Evolutionary conservation across 2,329 filamentous ascomycete genomes (phyloP).

Genomic region (Grosmannia serpens): DNA sequence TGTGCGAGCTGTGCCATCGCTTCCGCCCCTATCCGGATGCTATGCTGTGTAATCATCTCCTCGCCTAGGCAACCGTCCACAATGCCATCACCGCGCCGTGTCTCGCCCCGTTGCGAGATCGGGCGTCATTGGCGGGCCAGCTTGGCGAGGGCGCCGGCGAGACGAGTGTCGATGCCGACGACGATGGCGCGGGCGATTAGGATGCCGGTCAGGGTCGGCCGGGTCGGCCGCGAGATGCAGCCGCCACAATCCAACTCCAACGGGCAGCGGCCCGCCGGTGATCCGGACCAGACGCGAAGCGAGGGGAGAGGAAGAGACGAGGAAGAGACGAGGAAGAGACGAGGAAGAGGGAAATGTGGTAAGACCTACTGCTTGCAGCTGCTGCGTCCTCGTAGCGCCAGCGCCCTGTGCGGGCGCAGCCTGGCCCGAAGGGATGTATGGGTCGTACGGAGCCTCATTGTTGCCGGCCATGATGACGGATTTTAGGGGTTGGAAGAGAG

Average conservation of each 20-base stretch:
- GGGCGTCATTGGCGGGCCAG: not conserved
- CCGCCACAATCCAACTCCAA: not conserved
- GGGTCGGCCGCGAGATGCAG: not conserved
- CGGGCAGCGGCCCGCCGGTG: not conserved
- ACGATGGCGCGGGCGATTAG: not conserved
- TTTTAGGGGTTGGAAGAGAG: not conserved
- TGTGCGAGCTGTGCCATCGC: not conserved
- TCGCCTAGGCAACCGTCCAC: not conserved
- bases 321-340: not conserved
- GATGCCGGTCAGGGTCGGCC: not conserved
- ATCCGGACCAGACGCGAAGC: not conserved
- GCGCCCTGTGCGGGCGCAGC: constrained; percentile 29
- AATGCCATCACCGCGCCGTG: no score
- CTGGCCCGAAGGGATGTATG: constrained; percentile 70
- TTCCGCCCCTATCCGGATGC: not conserved
- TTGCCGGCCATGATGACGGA: constrained; percentile 34
- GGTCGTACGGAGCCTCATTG: constrained; percentile 63
- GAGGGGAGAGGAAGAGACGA: not conserved
- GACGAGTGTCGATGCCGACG: not conserved
- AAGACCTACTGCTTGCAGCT: constrained; percentile 72
- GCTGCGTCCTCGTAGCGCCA: constrained; percentile 42
- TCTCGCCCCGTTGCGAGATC: not conserved
- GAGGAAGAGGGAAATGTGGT: constrained; percentile 6
- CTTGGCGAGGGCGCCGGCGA: not conserved
- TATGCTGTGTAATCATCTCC: not conserved